Percentiles rank a stretch among this genome's conserved stretches.
phyloP scores from a whole-genome alignment of 2,329 filamentous ascomycete genomes.

The Daldinia eschscholtzii region DNA sequence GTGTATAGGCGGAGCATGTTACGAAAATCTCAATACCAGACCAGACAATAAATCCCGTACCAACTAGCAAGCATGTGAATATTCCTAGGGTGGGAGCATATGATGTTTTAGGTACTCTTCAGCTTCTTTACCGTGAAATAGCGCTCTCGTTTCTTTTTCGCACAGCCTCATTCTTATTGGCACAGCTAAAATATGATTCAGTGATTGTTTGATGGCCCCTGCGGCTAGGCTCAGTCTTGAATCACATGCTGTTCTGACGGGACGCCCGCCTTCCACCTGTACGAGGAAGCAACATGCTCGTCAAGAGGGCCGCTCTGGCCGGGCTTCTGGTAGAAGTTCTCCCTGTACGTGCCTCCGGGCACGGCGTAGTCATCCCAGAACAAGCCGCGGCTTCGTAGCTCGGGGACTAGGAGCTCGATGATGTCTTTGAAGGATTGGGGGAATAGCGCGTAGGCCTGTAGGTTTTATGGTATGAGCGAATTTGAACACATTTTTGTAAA shows the following conservation, averaged over 20 bases:
- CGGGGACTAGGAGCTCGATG: constrained; percentile 73
- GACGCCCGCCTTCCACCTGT: constrained; percentile 57
- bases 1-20: not conserved
- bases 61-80: not conserved
- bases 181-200: not conserved
- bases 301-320: constrained; percentile 64
- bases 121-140: not conserved
- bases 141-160: not conserved
- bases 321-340: constrained; percentile 67
- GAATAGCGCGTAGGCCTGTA: constrained; percentile 73
- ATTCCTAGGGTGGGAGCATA: constrained; percentile 7
- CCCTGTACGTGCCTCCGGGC: constrained; percentile 69
- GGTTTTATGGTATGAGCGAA: constrained; percentile 18
- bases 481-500: not conserved
- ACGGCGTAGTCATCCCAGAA: constrained; percentile 69
- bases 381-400: constrained; percentile 69
- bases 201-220: not conserved
- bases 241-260: constrained; percentile 50
- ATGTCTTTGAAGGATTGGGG: constrained; percentile 77
- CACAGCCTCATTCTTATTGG: constrained; percentile 2
- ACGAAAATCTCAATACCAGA: constrained; percentile 14
- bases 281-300: constrained; percentile 65
- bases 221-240: constrained; percentile 45
- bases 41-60: not conserved
- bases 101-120: constrained; percentile 2